Percentiles rank a stretch among this genome's conserved stretches.
Conservation (phyloP, 768 basidiomycete genomes). For the Butyriboletus loyo region DNA sequence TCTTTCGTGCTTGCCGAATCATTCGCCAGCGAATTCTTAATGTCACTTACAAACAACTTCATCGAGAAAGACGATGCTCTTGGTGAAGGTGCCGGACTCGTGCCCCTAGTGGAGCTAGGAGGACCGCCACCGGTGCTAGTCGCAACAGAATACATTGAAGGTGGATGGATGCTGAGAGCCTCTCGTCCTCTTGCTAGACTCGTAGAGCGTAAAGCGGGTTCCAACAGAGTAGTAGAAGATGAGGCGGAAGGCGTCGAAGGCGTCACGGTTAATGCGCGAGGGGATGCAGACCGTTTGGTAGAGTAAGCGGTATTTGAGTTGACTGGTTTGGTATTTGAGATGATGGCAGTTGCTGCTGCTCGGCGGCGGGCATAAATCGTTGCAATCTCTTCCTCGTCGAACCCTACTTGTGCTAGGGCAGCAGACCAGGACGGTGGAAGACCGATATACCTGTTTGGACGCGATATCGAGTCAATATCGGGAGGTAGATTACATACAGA, state of each 20-base stretch:
- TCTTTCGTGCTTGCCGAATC: constrained; percentile 11
- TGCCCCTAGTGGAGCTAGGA: not conserved
- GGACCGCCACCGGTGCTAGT: not conserved
- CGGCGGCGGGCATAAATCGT: constrained; percentile 46
- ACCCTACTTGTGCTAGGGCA: constrained; percentile 58
- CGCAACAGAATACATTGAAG: constrained; percentile 13
- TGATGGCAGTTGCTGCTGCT: constrained; percentile 12
- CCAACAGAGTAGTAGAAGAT: constrained; percentile 16
- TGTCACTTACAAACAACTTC: constrained; percentile 20
- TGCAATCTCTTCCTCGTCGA: constrained; percentile 66
- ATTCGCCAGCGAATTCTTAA: constrained; percentile 18
- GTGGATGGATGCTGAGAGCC: constrained; percentile 6
- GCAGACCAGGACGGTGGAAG: constrained; percentile 74
- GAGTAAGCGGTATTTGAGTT: constrained; percentile 1
- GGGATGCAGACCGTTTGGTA: constrained; percentile 11
- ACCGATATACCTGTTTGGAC: constrained; percentile 48
- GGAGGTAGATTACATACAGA: not conserved
- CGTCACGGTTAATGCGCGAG: constrained; percentile 4
- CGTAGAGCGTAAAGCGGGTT: constrained; percentile 26
- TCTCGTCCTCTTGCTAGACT: constrained; percentile 15
- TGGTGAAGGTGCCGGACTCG: constrained; percentile 13
- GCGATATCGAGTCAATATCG: not conserved
- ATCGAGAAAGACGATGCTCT: constrained; percentile 20
- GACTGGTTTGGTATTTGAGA: constrained; percentile 5
- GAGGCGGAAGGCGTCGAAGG: constrained; percentile 19